Percentiles rank a stretch among this genome's conserved stretches.
These are phyloP conservation scores for Phialocephala sp. DNA, from an alignment of 2,329 filamentous ascomycete species.

Conservation along the genomic window DNA sequence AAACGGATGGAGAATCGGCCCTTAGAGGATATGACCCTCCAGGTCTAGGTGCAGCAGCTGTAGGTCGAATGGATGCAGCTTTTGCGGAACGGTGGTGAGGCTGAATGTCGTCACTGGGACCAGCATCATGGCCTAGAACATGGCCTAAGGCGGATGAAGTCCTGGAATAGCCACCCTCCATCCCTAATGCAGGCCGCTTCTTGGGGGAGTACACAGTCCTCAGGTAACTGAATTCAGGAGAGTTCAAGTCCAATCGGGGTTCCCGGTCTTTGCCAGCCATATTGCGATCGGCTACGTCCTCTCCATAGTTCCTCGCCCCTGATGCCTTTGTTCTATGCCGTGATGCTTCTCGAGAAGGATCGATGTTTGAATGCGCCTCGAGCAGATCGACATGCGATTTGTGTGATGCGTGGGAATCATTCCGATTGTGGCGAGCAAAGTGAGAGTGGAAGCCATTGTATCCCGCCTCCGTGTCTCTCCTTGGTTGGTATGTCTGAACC, in stretches of 20 bases:
- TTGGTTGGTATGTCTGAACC: constrained; percentile 26
- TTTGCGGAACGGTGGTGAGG: constrained; percentile 13
- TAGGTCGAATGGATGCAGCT: constrained; percentile 15
- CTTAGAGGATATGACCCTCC: constrained; percentile 20
- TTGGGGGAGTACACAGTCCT: constrained; percentile 24
- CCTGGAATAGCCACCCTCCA: constrained; percentile 20
- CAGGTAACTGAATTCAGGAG: constrained; percentile 31
- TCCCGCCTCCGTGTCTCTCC: constrained; percentile 8
- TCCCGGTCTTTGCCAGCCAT: constrained; percentile 20
- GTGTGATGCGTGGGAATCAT: constrained; percentile 22
- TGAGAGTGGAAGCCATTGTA: constrained; percentile 13
- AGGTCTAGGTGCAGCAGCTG: constrained; percentile 1
- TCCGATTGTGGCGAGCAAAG: constrained; percentile 19
- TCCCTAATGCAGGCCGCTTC: constrained; percentile 1
- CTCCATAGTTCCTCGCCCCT: constrained; percentile 62
- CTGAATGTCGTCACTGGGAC: constrained; percentile 30
- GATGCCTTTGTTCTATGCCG: constrained; percentile 54
- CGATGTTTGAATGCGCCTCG: constrained; percentile 61
- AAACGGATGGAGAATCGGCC: constrained; percentile 20
- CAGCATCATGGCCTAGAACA: constrained; percentile 26
- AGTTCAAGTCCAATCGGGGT: constrained; percentile 25
- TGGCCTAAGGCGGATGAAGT: constrained; percentile 22
- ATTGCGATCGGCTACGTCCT: constrained; percentile 69
- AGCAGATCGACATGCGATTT: constrained; percentile 56
- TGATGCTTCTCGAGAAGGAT: constrained; percentile 47